Conservation (phyloP, 805 yeast genomes). For the Monosporozyma aerobia region DNA sequence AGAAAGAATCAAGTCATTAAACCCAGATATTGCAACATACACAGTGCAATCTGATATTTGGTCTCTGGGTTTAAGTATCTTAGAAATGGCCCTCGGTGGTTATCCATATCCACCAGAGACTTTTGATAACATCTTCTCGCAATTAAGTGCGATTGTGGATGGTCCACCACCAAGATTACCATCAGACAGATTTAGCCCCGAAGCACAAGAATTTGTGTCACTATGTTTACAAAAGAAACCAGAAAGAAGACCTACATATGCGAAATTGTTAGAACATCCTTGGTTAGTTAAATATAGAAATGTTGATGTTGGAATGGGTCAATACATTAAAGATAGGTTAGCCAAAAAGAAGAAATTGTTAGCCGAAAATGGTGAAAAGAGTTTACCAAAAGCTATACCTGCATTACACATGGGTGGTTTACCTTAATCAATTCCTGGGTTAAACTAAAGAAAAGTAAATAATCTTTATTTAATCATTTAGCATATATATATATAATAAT, state of each 20-base stretch:
- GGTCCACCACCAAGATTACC: constrained; percentile 86
- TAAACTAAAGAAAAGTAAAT: too few relatives aligned
- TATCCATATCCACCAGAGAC: constrained; percentile 98
- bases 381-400: constrained; percentile 24
- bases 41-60: constrained; percentile 93
- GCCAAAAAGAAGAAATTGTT: constrained; percentile 22
- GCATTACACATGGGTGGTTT: constrained; percentile 33
- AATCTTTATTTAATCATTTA: too few relatives aligned
- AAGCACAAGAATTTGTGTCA: constrained; percentile 74
- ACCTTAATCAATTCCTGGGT: constrained; percentile 2
- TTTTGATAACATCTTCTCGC: constrained; percentile 81
- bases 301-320: constrained; percentile 31
- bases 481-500: too few relatives aligned
- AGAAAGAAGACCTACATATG: constrained; percentile 69
- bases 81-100: constrained; percentile 83
- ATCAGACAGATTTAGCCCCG: constrained; percentile 48
- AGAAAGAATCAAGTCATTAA: constrained; percentile 72
- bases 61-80: constrained; percentile 80
- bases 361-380: constrained; percentile 22
- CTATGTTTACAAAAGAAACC: constrained; percentile 76
- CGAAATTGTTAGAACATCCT: constrained; percentile 65
- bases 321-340: constrained; percentile 31
- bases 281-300: constrained; percentile 59
- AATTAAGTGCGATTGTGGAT: constrained; percentile 91
- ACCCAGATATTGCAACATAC: constrained; percentile 70